Percentiles rank a stretch among this genome's conserved stretches.
Evolutionary conservation across 805 yeast species (phyloP).

Genomic region (Candida chauliodis): DNA sequence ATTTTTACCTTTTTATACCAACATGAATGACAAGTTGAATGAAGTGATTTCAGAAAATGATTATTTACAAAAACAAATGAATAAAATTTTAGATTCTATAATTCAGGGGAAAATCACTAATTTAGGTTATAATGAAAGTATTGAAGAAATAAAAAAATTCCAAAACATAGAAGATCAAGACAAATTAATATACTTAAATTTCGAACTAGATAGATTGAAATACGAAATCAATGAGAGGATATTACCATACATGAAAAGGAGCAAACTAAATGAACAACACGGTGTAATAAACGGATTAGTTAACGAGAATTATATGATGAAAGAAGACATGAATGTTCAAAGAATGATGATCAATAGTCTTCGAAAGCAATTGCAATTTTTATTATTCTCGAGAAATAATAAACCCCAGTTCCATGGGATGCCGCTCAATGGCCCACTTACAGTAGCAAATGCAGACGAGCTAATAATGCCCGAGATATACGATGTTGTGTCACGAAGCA

Average conservation of each 20-base stretch:
- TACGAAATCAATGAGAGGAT: conserved; percentile 39
- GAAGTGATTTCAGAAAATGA: conserved; percentile 33
- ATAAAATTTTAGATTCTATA: conserved; percentile 43
- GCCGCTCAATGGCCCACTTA: background rate
- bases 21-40: conserved; percentile 22
- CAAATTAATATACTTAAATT: conserved; percentile 28
- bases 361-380: conserved; percentile 49
- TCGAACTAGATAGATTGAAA: conserved; percentile 43
- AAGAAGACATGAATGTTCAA: conserved; percentile 47
- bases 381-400: conserved; percentile 42
- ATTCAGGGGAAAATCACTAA: conserved; percentile 50
- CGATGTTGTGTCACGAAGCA: conserved; percentile 24
- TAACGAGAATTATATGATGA: conserved; percentile 36
- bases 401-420: conserved; percentile 12
- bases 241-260: conserved; percentile 29
- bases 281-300: conserved; percentile 28
- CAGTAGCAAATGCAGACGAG: background rate
- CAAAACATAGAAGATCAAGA: conserved; percentile 22
- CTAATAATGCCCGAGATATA: conserved; percentile 16
- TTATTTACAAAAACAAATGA: conserved; percentile 40
- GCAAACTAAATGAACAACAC: conserved; percentile 24
- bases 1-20: conserved; percentile 24
- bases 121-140: conserved; percentile 43
- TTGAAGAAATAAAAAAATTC: conserved; percentile 42
- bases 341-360: conserved; percentile 42